Base-by-base conservation (phyloP, 2,329 filamentous ascomycete species). In the Nemania bipapillata region DNA sequence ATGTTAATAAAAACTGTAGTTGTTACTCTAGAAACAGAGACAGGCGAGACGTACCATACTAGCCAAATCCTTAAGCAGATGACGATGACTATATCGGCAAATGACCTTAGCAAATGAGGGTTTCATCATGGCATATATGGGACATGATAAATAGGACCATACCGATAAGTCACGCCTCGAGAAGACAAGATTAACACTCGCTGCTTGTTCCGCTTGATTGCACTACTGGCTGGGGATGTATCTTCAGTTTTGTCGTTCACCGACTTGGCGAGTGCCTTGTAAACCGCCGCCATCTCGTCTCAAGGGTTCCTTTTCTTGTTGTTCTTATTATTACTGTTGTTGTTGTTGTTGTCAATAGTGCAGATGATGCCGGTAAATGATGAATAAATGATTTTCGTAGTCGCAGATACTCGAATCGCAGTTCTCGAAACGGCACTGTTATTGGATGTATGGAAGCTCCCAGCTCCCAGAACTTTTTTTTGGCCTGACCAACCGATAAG, bases 111-210 rank as follows among this genome's bases (percentile, higher is more conserved):
- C 20, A 35, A 61, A 49, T 2, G 35, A 61, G 20, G 83, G 94
- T 91, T 92, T 26, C 32, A n/a, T 60, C 2, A 53, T 8, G 28
- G 4, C 22, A 37, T 8, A 24, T 2, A 32, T 17, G 11, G 40
- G 26, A 28, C 35, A 45, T 22, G 52, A 60, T 35, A 24, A 15
- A 49, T 56, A 11, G 58, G 20, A 20, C 9, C 66, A 45, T 76
- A 76, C 75, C 75, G 88, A 81, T 92, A 94, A 37, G 95, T 97
- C 61, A 98, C 93, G 72, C 96, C 96, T 83, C 96, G 87, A 26
- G 94, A 97, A 28, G 93, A 96, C 75, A 99, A 86, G 77, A 98
- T 94, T 72, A 99, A 85, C 60, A 98, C 92, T 76, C 94, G 86
- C 81, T 91, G 89, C 83, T 88, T 90, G 79, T 90, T 91, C 82